Base-by-base conservation (phyloP, 1,139 yeast species). In the Candida sp. region DNA sequence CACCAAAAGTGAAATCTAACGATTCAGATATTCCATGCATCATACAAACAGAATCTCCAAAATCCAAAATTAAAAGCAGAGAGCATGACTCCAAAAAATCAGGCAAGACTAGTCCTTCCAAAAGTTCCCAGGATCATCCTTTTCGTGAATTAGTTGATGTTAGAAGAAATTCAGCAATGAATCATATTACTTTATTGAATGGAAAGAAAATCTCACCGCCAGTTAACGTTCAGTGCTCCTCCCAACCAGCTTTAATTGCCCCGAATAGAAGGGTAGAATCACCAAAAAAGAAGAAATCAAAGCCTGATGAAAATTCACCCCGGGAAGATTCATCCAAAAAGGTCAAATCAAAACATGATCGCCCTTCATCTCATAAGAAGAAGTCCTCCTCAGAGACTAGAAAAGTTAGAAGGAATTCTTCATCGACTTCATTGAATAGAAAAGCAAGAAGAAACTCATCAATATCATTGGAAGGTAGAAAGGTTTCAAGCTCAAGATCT, bases 351-450 rank as follows among this genome's bases (percentile, higher is more conserved):
- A 25, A 25, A 25, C 29, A n/a, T n/a, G n/a, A n/a, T n/a, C n/a
- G n/a, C n/a, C n/a, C n/a, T n/a, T n/a, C n/a, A n/a, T n/a, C n/a
- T n/a, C 6, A 25, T 6, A 25, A 9, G 29, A n/a, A n/a, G n/a
- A 25, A 25, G 9, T 6, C 9, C 6, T 25, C 29, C 9, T 6
- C 29, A 25, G 29, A 25, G 9, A 25, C 29, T 6, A 25, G 9
- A 25, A 25, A 6, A 6, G 29, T 25, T 9, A 30, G 8, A 9
- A 15, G 34, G 27, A 37, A 15, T 21, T 19, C 33, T 5, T 37
- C 39, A 4, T 37, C 39, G 9, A 8, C 39, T 27, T 37, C 39
- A 29, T 27, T 37, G 15, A 37, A 15, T 37, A 23, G 22, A 30
- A 30, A 11, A 12, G 5, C n/a, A 5, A 30, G 19, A 30, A 30